Base-by-base conservation (phyloP, 257 asterid species). In the Solanum okadae region DNA sequence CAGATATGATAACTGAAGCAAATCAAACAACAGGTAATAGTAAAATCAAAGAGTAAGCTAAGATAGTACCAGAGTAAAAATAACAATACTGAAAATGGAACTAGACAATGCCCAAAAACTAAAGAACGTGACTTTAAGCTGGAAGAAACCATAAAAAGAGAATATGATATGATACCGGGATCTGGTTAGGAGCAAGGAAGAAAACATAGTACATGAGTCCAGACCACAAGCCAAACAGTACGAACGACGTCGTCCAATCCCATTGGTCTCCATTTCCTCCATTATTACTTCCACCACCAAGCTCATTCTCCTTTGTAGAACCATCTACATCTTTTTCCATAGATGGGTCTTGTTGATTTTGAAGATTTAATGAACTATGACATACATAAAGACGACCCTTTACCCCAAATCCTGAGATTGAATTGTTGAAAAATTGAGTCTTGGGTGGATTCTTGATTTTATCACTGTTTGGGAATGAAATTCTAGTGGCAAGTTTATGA, bases 241-340 rank as follows among this genome's bases (percentile, higher is more conserved):
- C 89, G 68, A 95, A 86, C 90, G 99, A 97, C 84, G 98, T 93
- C 90, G 98, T 96, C 99, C 99, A 92, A 86, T 94, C 98, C 93
- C 96, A 94, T 87, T 89, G 97, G 84, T 89, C 96, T 52, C 88
- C 87, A 75, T 87, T 86, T 81, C 90, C 96, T 52, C 88, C 86
- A 75, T 87, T 86, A 46, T 79, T 90, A 5, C 29, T 88, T 11
- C 92, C 93, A 52, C 91, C 87, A 4, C 67, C 79, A 20, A n/a
- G 38, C 88, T 68, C 90, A 89, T 38, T 76, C 90, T 88, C 89
- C 31, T 27, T 1, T 75, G 14, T 35, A 79, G 85, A 44, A 29
- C 9, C 86, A 20, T 89, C 88, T 56, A 59, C 87, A 89, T 91
- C 94, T 33, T 88, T 87, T 83, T 91, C 92, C 27, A 83, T 87